Evolutionary conservation across 2,329 filamentous ascomycete genomes (phyloP).

Genomic region (Sclerotinia trifoliorum): DNA sequence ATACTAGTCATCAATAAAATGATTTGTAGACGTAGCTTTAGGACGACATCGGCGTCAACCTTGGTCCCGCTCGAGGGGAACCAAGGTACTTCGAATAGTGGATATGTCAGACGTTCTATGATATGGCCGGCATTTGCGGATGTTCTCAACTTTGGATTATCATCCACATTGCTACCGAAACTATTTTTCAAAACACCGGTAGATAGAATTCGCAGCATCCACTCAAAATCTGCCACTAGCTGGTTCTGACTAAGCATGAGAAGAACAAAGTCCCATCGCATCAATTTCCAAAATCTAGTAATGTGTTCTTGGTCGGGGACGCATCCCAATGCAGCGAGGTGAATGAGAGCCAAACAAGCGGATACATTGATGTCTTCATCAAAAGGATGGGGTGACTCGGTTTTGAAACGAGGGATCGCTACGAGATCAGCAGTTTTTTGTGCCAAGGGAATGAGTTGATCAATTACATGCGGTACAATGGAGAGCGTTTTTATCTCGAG

Average conservation of each 20-base stretch:
- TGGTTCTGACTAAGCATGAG: conserved; percentile 68
- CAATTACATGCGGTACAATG: conserved; percentile 58
- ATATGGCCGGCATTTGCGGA: conserved; percentile 42
- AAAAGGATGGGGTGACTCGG: conserved; percentile 48
- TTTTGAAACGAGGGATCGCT: conserved; percentile 45
- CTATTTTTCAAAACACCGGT: conserved; percentile 63
- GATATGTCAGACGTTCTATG: conserved; percentile 43
- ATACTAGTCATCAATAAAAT: conserved; percentile 60
- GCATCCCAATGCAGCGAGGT: conserved; percentile 61
- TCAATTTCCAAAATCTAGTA: conserved; percentile 62
- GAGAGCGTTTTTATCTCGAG: conserved; percentile 59
- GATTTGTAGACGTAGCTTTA: conserved; percentile 39
- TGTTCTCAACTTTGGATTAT: conserved; percentile 42
- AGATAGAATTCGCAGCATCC: conserved; percentile 63
- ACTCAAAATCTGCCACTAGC: conserved; percentile 58
- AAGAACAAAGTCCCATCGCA: conserved; percentile 65
- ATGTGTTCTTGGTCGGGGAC: conserved; percentile 41
- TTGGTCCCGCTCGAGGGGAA: conserved; percentile 32
- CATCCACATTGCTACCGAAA: conserved; percentile 62
- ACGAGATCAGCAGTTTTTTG: conserved; percentile 58
- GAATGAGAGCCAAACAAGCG: conserved; percentile 64
- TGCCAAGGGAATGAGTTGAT: conserved; percentile 54
- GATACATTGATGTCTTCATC: conserved; percentile 59
- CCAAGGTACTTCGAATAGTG: conserved; percentile 47
- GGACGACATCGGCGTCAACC: conserved; percentile 31